Conservation (phyloP, 2,329 filamentous ascomycete genomes). For the Fusarium austroafricanum region DNA sequence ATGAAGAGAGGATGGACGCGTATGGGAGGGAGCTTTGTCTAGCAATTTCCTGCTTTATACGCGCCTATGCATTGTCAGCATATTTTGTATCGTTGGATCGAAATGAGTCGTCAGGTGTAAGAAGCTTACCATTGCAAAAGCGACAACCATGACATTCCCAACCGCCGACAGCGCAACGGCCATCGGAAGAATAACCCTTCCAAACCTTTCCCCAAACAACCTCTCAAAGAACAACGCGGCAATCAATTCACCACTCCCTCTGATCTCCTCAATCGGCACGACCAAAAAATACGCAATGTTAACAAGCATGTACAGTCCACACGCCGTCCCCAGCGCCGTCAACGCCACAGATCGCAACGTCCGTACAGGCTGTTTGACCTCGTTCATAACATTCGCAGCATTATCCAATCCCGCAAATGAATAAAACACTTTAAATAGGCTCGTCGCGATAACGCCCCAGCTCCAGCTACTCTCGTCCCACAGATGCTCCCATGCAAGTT, state of each 20-base stretch:
- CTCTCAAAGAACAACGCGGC: slow-evolving; percentile 75
- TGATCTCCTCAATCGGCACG: slow-evolving; percentile 74
- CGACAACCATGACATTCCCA: slow-evolving; percentile 79
- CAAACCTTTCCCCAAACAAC: slow-evolving; percentile 69
- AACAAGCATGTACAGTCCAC: slow-evolving; percentile 73
- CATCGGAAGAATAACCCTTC: slow-evolving; percentile 68
- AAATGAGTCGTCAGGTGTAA: too few species aligned
- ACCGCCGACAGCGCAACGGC: slow-evolving; percentile 74
- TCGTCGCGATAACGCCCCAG: slow-evolving; percentile 74
- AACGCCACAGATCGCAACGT: slow-evolving; percentile 73
- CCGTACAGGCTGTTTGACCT: slow-evolving; percentile 74
- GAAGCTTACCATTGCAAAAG: slow-evolving; percentile 71
- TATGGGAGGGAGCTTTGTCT: slow-evolving; percentile 77
- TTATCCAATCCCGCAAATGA: slow-evolving; percentile 75
- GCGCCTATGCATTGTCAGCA: slow-evolving; percentile 59
- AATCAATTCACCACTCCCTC: slow-evolving; percentile 73
- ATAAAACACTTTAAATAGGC: slow-evolving; percentile 76
- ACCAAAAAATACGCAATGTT: slow-evolving; percentile 73
- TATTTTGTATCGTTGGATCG: slow-evolving; percentile 13
- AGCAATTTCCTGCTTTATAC: slow-evolving; percentile 78
- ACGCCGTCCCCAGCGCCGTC: slow-evolving; percentile 70
- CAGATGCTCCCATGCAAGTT: slow-evolving; percentile 61
- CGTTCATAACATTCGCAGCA: slow-evolving; percentile 76
- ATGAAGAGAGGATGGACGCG: slow-evolving; percentile 69
- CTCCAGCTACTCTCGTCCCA: slow-evolving; percentile 77